Evolutionary conservation across 108 stramenopile genomes (phyloP), one percentile per base, ranked within the genome.

Genomic region (Pseudonitzschia delicatissima): DNA sequence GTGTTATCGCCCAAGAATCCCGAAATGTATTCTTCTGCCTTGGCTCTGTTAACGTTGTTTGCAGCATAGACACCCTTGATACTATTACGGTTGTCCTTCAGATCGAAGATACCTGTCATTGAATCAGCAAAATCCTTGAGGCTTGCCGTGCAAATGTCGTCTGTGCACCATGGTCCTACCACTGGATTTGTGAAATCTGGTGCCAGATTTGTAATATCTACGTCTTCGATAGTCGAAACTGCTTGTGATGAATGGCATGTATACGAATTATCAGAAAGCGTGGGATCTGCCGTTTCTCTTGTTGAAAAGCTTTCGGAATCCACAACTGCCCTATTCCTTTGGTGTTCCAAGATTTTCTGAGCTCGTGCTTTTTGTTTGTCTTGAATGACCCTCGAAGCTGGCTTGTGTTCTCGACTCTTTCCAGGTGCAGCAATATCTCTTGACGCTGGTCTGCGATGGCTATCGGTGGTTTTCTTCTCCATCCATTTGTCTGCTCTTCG

Each of bases 101-200:
- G 47, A 34, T 58, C 74, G 50, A 81, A 81, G 5, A 81, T 76
- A 11, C 80, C 75, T 4, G 66, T 66, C 62, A 77, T 70, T 0
- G 71, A 72, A 27, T 76, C 75, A 20, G 74, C 72, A 45, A 81
- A 76, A 37, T 81, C 80, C 15, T 76, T 76, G 31, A 81, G 57
- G 26, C 55, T 64, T 28, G 50, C 40, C 5, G 75, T 69, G 35
- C 80, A 81, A 21, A 81, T 47, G 35, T 81, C 80, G 58, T 81
- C 80, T 21, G 80, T 55, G 59, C 80, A 81, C 62, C 77, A 81
- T 2, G 74, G 74, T 1, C 63, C 74, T 31, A 48, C 21, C 15
- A 66, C 32, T 13, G 63, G 68, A 42, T 68, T 68, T 18, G 39
- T 50, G n/a, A 11, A 37, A 12, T 33, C 66, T 45, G 66, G 51